Evolutionary conservation across 441 rosid species (phyloP), one percentile per base, ranked within the genome.

Genomic region (Manihot esculenta): DNA sequence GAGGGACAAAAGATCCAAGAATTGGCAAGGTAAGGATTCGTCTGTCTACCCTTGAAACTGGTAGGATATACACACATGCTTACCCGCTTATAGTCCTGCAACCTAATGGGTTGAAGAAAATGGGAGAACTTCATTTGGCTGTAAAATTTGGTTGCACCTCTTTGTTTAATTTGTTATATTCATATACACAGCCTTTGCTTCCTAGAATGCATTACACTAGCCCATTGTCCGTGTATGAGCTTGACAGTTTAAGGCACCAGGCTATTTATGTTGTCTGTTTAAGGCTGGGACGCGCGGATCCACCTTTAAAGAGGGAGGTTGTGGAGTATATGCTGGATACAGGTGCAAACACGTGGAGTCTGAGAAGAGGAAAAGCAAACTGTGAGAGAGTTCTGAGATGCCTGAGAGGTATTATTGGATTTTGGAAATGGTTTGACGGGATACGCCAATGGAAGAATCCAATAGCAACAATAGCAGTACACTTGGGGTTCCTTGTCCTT

Each of bases 21-120:
- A 79, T 85, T 0, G 86, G 86, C 59, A 83, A 81, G 77, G 81
- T 84, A 14, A 80, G 86, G 70, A 83, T 83, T 21, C 79, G 84
- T 41, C 71, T 83, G 14, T 83, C 86, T 13, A 76, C 84, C 5
- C 77, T 82, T 15, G 84, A 82, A 64, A 75, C 86, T 14, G 84
- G 69, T 45, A 60, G 73, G 69, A 69, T 82, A 6, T 82, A 82
- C 80, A 80, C 84, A 0, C 84, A 80, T 50, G 70, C 74, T 44
- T 80, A 80, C 60, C 86, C 86, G 18, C 70, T 72, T 20, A 54
- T 72, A 5, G 62, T 72, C 55, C 69, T 72, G 48, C 75, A 72
- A 24, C 63, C 63, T 10, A 21, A 51, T n/a, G 69, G 69, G 59
- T 35, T 66, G 58, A 51, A 33, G 69, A 65, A 65, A 30, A 66